These are phyloP conservation scores for Monosporascus sp. DNA, from an alignment of 2,329 filamentous ascomycete genomes.

Conservation along the genomic window DNA sequence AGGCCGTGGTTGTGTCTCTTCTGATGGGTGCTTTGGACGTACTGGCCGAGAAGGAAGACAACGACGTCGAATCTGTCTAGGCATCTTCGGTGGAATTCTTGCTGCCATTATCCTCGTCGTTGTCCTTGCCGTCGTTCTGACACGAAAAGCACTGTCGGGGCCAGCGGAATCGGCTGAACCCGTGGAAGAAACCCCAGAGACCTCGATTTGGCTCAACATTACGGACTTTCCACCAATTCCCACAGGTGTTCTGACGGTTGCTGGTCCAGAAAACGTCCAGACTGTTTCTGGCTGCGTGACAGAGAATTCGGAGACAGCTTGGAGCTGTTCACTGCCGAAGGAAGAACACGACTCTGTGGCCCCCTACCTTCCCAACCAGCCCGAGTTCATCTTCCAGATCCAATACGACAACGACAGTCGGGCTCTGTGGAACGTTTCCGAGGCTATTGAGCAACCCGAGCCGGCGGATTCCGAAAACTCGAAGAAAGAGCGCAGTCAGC, in stretches of 20 bases:
- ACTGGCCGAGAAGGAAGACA: constrained; percentile 59
- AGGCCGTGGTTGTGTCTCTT: constrained; percentile 58
- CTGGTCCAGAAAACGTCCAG: constrained; percentile 62
- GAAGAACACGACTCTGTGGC: constrained; percentile 62
- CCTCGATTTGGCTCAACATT: constrained; percentile 71
- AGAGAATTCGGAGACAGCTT: constrained; percentile 58
- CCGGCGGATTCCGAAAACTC: constrained; percentile 16
- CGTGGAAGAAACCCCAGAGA: constrained; percentile 19
- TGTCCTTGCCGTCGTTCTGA: constrained; percentile 54
- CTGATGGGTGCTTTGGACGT: constrained; percentile 60
- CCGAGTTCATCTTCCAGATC: constrained; percentile 77
- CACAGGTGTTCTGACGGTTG: constrained; percentile 74
- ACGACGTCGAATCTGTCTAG: constrained; percentile 55
- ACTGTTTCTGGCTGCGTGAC: constrained; percentile 65
- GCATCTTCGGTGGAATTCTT: constrained; percentile 45
- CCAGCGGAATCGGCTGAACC: constrained; percentile 2
- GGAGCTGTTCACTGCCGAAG: constrained; percentile 82
- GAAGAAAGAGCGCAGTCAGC: constrained; percentile 4
- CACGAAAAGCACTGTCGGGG: constrained; percentile 26
- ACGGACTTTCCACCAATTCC: constrained; percentile 84
- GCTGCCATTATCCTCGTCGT: constrained; percentile 52
- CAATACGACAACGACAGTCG: constrained; percentile 59
- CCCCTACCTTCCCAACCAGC: constrained; percentile 62
- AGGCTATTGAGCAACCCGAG: constrained; percentile 27
- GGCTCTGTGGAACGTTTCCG: constrained; percentile 44